Evolutionary conservation across 106 monocot genomes (phyloP), one percentile per base, ranked within the genome.

Genomic region (Phalaenopsis aphrodite): DNA sequence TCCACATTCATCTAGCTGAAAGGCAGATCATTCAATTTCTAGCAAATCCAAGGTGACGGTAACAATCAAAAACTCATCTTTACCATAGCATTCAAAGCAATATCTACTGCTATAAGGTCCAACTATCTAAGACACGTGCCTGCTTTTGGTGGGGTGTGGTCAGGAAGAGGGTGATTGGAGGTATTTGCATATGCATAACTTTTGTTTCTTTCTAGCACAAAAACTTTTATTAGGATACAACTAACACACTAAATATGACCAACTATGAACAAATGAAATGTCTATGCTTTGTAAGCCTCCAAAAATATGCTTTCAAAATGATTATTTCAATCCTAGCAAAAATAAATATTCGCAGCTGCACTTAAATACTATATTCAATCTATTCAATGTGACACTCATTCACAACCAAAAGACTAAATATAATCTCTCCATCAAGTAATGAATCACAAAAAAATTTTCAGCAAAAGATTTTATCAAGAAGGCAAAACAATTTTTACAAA

Each of bases 381-480:
- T 66, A 66, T 10, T 30, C 30, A 30, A 30, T 30, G 30, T 30
- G 10, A 24, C 8, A 30, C 30, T 21, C 23, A 21, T 24, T 66
- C 24, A 18, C 23, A 66, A 69, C 12, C 39, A 69, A 38, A 38
- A 11, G 14, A 14, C 10, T 39, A 39, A 69, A 69, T 69, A 69
- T 37, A 37, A 38, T 38, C 18, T 69, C 39, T 69, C 38, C 69
- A 69, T 69, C 64, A 69, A 69, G 38, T 69, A 38, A 69, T 39
- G 39, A 69, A 61, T 61, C 61, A 61, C 18, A n/a, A 21, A 3
- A 2, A 38, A 12, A 12, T 69, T 69, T 15, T 37, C 69, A 14
- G 69, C 69, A 69, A 69, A 69, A 69, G 69, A 4, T 69, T 69
- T 15, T 39, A 69, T 38, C 69, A 69, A 14, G 3, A 69, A 69